Base-by-base conservation (phyloP, 1,284 basidiomycete genomes). In the Vanrija sp. region DNA sequence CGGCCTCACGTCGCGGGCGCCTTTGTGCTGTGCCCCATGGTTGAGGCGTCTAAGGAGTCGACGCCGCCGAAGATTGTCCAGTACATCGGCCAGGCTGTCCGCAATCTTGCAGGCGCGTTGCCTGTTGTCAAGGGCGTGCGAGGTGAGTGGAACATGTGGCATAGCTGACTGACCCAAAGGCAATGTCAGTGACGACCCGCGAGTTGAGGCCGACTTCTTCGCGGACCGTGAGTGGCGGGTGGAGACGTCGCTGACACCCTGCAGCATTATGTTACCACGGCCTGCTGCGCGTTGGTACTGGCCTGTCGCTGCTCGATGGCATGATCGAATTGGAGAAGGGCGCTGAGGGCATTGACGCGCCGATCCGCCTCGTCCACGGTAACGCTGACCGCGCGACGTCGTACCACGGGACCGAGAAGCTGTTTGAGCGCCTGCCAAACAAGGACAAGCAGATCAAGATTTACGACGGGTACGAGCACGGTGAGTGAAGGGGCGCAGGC, bases 391-490 rank as follows among this genome's bases (percentile, higher is more conserved):
- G 80, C 38, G 79, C 76, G 0, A 81, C 80, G 8, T 73, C 72
- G 10, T 74, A 76, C 47, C 60, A 68, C 5, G 78, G 74, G 9
- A 79, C 78, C 3, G 63, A 74, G 34, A 60, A 64, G 19, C 75
- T 81, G 53, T 79, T 76, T 54, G 68, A 75, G 6, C 65, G 74
- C 21, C 63, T 79, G n/a, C 66, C 69, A 4, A 61, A 68, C 43
- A 58, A 66, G 44, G 74, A 80, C 55, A 80, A 80, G 64, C 66
- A 70, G 57, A 62, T 79, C 46, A 67, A 76, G 61, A 73, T 81
- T 21, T 81, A 79, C 66, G 72, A 75, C 8, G 80, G 79, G 0
- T 80, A 80, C 51, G 80, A 82, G 63, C 80, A 82, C 65, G 73
- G 71, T 69, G 49, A 58, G 72, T 68, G 6, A 7, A 6, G 7